Base-by-base conservation (phyloP, 192 early-diverging fungal species). In the Phycomyces blakesleeanus region DNA sequence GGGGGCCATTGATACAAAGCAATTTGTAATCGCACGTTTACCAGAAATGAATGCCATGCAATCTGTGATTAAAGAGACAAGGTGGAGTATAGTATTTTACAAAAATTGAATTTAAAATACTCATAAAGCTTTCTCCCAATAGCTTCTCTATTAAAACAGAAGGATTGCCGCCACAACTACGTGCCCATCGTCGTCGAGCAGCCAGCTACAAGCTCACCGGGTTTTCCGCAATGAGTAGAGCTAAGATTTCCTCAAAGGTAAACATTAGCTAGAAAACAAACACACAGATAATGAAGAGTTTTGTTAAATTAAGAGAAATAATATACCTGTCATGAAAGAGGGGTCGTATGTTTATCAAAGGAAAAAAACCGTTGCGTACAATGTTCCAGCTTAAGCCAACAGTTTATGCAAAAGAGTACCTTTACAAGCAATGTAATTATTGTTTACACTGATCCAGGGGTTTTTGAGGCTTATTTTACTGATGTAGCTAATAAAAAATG, bases 41-140 rank as follows among this genome's bases (percentile, higher is more conserved):
- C 89, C 87, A 64, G 95, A 97, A 74, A 87, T 97, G 57, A 86
- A 85, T 56, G 81, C 91, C 6, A 87, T 97, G 81, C 89, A 93
- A 74, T 78, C 80, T 39, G 82, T 88, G 24, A 83, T 97, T 40
- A 78, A 85, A 57, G 76, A 78, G 4, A 79, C 90, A 21, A 85
- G 77, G 78, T 77, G 79, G 38, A 12, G 44, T 47, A 7, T 7
- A 5, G 29, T 34, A 2, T n/a, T 47, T 2, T 14, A 47, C 40
- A 41, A 41, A 10, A 10, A 41, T 10, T 41, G 14, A 41, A 41
- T 6, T 16, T 52, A 44, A 5, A 22, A 25, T 53, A 50, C 2
- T 15, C 12, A 21, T 9, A 50, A 50, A 16, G 42, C 25, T 18
- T 3, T 25, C 8, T 61, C 3, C 6, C 18, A 18, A 1, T 50